Percentiles rank a stretch among this genome's conserved stretches.
Conservation (phyloP, 176 grass and related monocot genomes). For the Oryza glumipatula region DNA sequence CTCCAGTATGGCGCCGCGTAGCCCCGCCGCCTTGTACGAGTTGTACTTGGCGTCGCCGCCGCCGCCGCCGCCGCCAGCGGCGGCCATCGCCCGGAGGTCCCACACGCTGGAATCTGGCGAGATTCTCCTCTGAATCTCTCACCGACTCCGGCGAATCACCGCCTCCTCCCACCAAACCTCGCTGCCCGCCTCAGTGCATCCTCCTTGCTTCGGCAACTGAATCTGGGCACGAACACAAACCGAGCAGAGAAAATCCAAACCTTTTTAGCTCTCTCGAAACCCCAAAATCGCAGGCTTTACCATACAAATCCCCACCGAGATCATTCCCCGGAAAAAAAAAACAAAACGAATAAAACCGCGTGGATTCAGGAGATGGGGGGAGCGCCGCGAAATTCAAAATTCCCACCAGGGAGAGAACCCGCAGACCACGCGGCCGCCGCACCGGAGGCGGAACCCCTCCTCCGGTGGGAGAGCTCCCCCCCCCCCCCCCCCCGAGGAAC, state of each 20-base stretch:
- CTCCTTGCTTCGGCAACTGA: constrained; percentile 13
- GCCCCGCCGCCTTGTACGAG: constrained; percentile 77
- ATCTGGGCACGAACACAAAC: constrained; percentile 39
- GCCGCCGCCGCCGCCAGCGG: constrained; percentile 25
- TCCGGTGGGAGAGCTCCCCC: background rate
- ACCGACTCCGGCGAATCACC: too few species aligned
- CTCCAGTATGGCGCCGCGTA: constrained; percentile 71
- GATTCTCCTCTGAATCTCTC: background rate
- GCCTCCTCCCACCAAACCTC: too few species aligned
- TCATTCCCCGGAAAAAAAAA: constrained; percentile 3
- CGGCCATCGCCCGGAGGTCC: constrained; percentile 56
- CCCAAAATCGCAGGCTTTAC: constrained; percentile 30
- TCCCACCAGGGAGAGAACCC: constrained; percentile 11
- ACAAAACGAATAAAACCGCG: background rate
- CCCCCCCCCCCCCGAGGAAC: too few species aligned
- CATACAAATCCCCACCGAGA: constrained; percentile 4
- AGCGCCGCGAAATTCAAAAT: constrained; percentile 51
- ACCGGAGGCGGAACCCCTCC: too few species aligned
- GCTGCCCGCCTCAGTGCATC: constrained; percentile 13
- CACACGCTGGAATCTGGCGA: constrained; percentile 35
- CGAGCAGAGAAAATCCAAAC: constrained; percentile 9
- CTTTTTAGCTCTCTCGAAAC: constrained; percentile 8
- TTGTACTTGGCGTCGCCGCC: constrained; percentile 43
- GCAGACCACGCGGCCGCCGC: background rate
- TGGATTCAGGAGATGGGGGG: background rate